These are phyloP conservation scores for Gnomoniopsis sp. DNA, from an alignment of 2,329 filamentous ascomycete species.

Conservation along the genomic window DNA sequence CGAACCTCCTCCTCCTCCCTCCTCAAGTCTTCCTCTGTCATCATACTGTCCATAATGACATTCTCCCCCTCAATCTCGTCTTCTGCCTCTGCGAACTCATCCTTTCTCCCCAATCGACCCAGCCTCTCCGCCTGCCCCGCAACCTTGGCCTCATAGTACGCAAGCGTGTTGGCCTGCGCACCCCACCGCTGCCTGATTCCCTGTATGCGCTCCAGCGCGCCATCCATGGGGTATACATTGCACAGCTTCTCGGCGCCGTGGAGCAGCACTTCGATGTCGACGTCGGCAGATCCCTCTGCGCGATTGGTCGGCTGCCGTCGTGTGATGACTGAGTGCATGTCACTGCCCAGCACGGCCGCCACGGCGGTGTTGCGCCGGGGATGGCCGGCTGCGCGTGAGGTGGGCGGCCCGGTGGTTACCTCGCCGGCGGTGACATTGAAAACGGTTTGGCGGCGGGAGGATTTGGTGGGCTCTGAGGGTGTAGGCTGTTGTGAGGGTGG, in stretches of 20 bases:
- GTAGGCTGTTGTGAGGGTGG: conserved; percentile 42
- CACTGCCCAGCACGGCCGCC: conserved; percentile 80
- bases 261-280: conserved; percentile 83
- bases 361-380: conserved; percentile 78
- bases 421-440: conserved; percentile 64
- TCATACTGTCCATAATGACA: conserved; percentile 36
- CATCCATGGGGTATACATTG: conserved; percentile 78
- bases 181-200: conserved; percentile 68
- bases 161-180: conserved; percentile 69
- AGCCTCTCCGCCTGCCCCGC: conserved; percentile 72
- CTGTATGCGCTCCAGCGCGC: conserved; percentile 73
- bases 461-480: conserved; percentile 37
- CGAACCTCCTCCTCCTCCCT: conserved; percentile 65
- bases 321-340: conserved; percentile 78
- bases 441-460: conserved; percentile 57
- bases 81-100: conserved; percentile 54
- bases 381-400: conserved; percentile 41
- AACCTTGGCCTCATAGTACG: conserved; percentile 77
- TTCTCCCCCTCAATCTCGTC: conserved; percentile 51
- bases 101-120: conserved; percentile 67
- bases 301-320: conserved; percentile 49
- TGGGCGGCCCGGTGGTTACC: conserved; percentile 54
- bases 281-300: conserved; percentile 57
- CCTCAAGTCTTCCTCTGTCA: conserved; percentile 67
- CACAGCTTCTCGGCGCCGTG: conserved; percentile 87